A percentile compares a stretch with the other conserved stretches of the same genome.
Evolutionary conservation across 2,329 filamentous ascomycete genomes (phyloP).

Genomic region (Penicillium sp.): DNA sequence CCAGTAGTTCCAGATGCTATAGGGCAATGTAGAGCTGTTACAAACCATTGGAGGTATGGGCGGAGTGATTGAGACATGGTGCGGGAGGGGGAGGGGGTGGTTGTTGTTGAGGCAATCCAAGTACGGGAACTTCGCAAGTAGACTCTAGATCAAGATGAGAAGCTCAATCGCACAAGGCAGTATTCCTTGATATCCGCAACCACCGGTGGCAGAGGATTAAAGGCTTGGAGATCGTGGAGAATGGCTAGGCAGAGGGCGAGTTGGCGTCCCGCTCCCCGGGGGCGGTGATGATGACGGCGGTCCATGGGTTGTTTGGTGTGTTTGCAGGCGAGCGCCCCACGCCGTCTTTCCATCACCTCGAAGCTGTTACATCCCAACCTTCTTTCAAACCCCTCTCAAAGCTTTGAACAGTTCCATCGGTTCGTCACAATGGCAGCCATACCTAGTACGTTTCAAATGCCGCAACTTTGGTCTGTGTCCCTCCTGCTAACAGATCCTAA

Average conservation of each 20-base stretch:
- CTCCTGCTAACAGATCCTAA: conserved; percentile 42
- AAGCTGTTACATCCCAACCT: conserved; percentile 20
- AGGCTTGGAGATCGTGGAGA: conserved; percentile 10
- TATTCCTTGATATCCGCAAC: background rate
- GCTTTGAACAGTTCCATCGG: background rate
- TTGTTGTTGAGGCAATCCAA: background rate
- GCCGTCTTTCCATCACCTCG: conserved; percentile 15
- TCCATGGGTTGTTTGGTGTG: conserved; percentile 28
- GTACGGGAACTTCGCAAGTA: background rate
- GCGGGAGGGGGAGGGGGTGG: background rate
- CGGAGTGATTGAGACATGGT: conserved; percentile 23
- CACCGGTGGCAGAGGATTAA: background rate
- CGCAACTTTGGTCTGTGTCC: background rate
- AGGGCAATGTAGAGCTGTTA: conserved; percentile 70
- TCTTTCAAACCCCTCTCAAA: conserved; percentile 9
- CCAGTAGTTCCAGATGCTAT: background rate
- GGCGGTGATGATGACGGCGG: conserved; percentile 12
- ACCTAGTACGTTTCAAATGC: conserved; percentile 46
- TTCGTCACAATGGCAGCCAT: conserved; percentile 54
- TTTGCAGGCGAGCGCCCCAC: conserved; percentile 30
- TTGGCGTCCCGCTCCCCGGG: conserved; percentile 15
- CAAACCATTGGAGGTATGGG: conserved; percentile 51
- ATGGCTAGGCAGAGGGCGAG: conserved; percentile 16
- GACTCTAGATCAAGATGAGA: background rate
- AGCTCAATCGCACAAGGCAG: background rate